Conservation (phyloP, 2,329 filamentous ascomycete genomes). For the Erysiphe pisi region DNA sequence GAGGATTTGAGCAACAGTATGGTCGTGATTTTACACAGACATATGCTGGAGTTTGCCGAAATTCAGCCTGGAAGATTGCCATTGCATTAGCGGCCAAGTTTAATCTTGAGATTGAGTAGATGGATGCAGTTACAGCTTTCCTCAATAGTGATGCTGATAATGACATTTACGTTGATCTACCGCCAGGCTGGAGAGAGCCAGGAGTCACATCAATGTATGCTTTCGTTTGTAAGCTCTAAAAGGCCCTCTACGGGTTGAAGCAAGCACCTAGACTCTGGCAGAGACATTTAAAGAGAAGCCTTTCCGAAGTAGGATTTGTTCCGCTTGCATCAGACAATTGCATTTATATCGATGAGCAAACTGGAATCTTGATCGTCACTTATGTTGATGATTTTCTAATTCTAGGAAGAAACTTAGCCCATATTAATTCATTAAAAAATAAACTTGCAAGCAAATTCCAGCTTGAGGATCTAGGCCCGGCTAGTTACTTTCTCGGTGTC, state of each 20-base stretch:
- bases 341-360: too few species aligned
- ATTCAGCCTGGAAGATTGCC: conserved; percentile 21
- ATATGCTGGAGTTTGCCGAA: conserved; percentile 16
- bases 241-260: conserved; percentile 19
- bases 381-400: conserved; percentile 19
- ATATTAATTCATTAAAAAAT: too few species aligned
- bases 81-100: background rate
- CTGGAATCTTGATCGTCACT: background rate
- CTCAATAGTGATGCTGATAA: too few species aligned
- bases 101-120: conserved; percentile 26
- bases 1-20: conserved; percentile 21
- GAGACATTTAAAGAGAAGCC: background rate
- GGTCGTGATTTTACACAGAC: conserved; percentile 19
- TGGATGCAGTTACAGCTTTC: conserved; percentile 13
- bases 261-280: background rate
- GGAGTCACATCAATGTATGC: background rate
- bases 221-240: background rate
- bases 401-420: background rate
- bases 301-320: background rate
- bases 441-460: too few species aligned
- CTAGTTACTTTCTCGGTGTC: conserved; percentile 6
- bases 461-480: too few species aligned
- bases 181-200: too few species aligned
- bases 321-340: too few species aligned
- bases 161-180: too few species aligned